Evolutionary conservation across 2,329 filamentous ascomycete species (phyloP), one percentile per base, ranked within the genome.

Genomic region (Pezicula rhizophila): DNA sequence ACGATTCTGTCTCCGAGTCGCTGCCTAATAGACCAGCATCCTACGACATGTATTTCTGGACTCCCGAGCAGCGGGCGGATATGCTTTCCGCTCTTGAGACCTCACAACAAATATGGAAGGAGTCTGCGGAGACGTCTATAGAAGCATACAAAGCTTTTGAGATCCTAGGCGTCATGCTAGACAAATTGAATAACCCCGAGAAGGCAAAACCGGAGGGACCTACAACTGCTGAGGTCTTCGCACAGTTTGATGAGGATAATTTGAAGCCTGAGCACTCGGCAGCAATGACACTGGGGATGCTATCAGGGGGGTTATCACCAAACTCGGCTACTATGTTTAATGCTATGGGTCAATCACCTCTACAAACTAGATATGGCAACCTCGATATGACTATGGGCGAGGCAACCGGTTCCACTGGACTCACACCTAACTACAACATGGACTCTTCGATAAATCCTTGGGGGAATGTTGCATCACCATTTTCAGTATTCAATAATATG

Each of bases 121-220:
- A 80, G 8, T 73, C 90, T 10, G 79, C 83, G 3, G 85, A 93
- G 47, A 76, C 82, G 20, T 93, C 87, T 1, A 85, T 96, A 70
- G 92, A 97, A 57, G 89, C 91, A 0, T 91, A 84, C 70, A 97
- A 97, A 69, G 92, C 89, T 1, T 82, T 82, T 37, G 82, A 81
- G 38, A 78, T 92, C 20, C 73, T 97, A n/a, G 83, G 82, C 18
- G 82, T 96, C 45, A 90, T 97, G 79, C 70, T 97, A 40, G 77
- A 82, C 28, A 93, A 93, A 66, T 75, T 96, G 47, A 84, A 78
- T 43, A 48, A 18, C 57, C 17, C 40, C 12, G 17, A 34, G 17
- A 42, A 35, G 20, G 18, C 46, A 18, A 37, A 43, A 15, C 26
- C 38, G 37, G 52, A 52, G 37, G 47, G 35, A 5, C 48, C 49